A percentile compares a stretch with the other conserved stretches of the same genome.
Evolutionary conservation across 768 basidiomycete genomes (phyloP).

Genomic region (Porphyrellus cyaneotinctus): DNA sequence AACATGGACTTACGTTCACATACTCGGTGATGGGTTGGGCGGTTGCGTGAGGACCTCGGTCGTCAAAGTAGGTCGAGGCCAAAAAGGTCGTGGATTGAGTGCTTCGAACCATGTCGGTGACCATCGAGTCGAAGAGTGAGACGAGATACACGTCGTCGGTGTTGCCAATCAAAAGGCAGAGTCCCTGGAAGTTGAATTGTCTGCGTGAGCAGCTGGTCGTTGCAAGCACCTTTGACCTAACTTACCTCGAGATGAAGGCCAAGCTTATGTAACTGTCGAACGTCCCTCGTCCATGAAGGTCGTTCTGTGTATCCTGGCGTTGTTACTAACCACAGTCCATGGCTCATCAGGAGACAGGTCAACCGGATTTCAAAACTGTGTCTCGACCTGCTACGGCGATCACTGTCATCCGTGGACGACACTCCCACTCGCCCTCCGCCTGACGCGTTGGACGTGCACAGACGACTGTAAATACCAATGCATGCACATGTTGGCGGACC

Average conservation of each 20-base stretch:
- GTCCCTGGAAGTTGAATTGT: too few relatives aligned
- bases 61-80: slow-evolving; percentile 68
- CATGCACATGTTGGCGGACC: slow-evolving; percentile 73
- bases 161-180: too few relatives aligned
- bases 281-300: slow-evolving; percentile 10
- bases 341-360: slow-evolving; percentile 36
- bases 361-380: slow-evolving; percentile 34
- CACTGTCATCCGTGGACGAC: slow-evolving; percentile 32
- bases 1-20: slow-evolving; percentile 54
- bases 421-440: slow-evolving; percentile 51
- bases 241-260: not conserved
- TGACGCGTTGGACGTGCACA: slow-evolving; percentile 82
- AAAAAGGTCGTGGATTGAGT: slow-evolving; percentile 59
- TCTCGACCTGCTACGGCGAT: slow-evolving; percentile 32
- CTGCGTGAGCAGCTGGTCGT: too few relatives aligned
- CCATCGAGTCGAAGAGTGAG: not conserved
- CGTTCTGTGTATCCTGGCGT: slow-evolving; percentile 12
- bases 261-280: slow-evolving; percentile 20
- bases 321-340: slow-evolving; percentile 3
- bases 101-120: slow-evolving; percentile 33
- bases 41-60: slow-evolving; percentile 64
- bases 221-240: not conserved
- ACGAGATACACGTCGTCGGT: not conserved
- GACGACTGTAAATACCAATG: slow-evolving; percentile 90
- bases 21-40: slow-evolving; percentile 79